Evolutionary conservation across 768 basidiomycete genomes (phyloP).

Genomic region (Panellus pusillus): DNA sequence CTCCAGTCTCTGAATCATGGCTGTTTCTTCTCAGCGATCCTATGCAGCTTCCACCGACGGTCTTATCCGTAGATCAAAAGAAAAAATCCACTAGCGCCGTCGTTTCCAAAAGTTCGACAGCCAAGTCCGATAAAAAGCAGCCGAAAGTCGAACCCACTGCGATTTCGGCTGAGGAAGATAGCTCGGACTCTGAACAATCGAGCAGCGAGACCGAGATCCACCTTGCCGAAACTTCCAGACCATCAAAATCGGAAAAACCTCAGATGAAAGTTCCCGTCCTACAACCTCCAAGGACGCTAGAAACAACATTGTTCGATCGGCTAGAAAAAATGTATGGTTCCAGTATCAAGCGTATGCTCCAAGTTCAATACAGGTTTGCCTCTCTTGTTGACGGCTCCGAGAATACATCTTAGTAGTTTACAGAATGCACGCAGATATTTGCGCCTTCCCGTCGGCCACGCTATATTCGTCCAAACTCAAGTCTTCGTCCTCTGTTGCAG

Average conservation of each 20-base stretch:
- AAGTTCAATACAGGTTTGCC: conserved; percentile 81
- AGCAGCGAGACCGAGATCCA: conserved; percentile 4
- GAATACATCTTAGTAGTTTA: not conserved
- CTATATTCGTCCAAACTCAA: conserved; percentile 73
- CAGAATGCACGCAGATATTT: conserved; percentile 89
- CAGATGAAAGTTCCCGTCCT: conserved; percentile 28
- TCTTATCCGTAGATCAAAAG: conserved; percentile 64
- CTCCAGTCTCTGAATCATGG: no score
- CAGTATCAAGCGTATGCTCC: conserved; percentile 81
- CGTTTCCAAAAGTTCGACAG: conserved; percentile 8
- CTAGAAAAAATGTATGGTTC: conserved; percentile 87
- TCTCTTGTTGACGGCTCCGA: not conserved
- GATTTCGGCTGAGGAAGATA: conserved; percentile 1
- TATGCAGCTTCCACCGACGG: conserved; percentile 92
- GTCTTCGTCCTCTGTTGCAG: conserved; percentile 70
- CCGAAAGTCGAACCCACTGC: conserved; percentile 11
- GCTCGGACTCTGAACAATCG: conserved; percentile 14
- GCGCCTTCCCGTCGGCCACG: conserved; percentile 79
- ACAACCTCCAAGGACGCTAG: conserved; percentile 69
- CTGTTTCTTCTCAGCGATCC: conserved; percentile 51
- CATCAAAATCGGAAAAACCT: conserved; percentile 10
- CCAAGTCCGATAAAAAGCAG: not conserved
- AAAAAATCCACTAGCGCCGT: conserved; percentile 23
- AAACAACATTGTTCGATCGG: conserved; percentile 90
- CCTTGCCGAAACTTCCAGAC: conserved; percentile 17